Percentiles rank a stretch among this genome's conserved stretches.
Conservation (phyloP, 2,329 filamentous ascomycete species). For the Colletotrichum graminicola region DNA sequence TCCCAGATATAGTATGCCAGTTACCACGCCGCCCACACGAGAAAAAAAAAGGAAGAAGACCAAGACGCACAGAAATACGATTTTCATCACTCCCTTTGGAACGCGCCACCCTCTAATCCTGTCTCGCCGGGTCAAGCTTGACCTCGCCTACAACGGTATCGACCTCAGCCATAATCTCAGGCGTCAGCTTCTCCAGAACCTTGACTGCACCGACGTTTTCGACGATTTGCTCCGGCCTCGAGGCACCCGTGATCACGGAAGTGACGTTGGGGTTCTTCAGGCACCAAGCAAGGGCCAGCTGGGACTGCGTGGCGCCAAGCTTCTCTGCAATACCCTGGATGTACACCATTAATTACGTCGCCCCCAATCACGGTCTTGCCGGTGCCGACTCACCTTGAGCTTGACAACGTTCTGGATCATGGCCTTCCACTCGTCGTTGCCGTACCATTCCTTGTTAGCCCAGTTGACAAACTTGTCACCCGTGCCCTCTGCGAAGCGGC, state of each 20-base stretch:
- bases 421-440: slow-evolving; percentile 68
- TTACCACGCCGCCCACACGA: slow-evolving; percentile 19
- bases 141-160: slow-evolving; percentile 53
- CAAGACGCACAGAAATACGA: slow-evolving; percentile 10
- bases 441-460: slow-evolving; percentile 61
- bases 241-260: slow-evolving; percentile 66
- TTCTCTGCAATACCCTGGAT: slow-evolving; percentile 66
- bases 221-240: slow-evolving; percentile 62
- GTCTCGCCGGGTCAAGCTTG: slow-evolving; percentile 42
- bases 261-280: slow-evolving; percentile 67
- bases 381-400: slow-evolving; percentile 49
- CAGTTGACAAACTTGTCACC: slow-evolving; percentile 67
- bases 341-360: slow-evolving; percentile 17
- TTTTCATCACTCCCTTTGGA: background rate
- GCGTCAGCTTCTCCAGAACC: slow-evolving; percentile 61
- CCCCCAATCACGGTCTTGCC: slow-evolving; percentile 8
- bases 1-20: slow-evolving; percentile 18
- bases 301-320: slow-evolving; percentile 64
- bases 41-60: background rate
- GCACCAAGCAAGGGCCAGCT: slow-evolving; percentile 66
- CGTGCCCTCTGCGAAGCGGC: slow-evolving; percentile 68
- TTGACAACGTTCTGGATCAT: slow-evolving; percentile 60
- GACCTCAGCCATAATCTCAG: slow-evolving; percentile 64
- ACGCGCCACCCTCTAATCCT: slow-evolving; percentile 39
- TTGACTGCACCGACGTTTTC: slow-evolving; percentile 63